phyloP scores from a whole-genome alignment of 768 basidiomycete species.

The Thelephora ganbajun region DNA sequence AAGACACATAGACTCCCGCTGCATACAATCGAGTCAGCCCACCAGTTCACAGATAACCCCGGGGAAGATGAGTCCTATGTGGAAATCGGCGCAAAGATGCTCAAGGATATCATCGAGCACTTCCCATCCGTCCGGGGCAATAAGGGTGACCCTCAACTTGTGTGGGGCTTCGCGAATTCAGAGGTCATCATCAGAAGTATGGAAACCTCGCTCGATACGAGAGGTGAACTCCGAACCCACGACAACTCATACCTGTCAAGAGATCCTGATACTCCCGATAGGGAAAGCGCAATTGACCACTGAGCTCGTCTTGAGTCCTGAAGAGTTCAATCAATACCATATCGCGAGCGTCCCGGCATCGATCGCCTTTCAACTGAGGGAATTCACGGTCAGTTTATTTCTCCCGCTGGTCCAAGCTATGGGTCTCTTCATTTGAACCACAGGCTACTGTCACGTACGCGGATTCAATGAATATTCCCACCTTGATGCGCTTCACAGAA shows the following conservation, averaged over 20 bases:
- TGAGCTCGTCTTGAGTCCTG: slow-evolving; percentile 60
- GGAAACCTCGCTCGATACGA: slow-evolving; percentile 50
- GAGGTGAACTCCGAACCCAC: slow-evolving; percentile 27
- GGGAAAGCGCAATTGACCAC: slow-evolving; percentile 56
- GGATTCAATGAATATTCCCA: slow-evolving; percentile 47
- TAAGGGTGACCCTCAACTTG: slow-evolving; percentile 63
- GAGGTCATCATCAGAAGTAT: slow-evolving; percentile 60
- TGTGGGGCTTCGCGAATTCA: slow-evolving; percentile 62
- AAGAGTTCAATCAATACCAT: slow-evolving; percentile 73
- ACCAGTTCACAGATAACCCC: slow-evolving; percentile 31
- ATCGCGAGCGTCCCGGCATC: slow-evolving; percentile 47
- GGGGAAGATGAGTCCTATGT: slow-evolving; percentile 48
- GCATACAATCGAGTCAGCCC: slow-evolving; percentile 37
- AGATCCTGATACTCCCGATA: slow-evolving; percentile 13
- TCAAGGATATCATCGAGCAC: slow-evolving; percentile 73
- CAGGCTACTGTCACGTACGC: slow-evolving; percentile 75
- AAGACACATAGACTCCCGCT: slow-evolving; percentile 71
- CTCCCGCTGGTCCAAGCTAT: neutral
- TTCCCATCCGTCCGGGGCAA: slow-evolving; percentile 51
- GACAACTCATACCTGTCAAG: neutral
- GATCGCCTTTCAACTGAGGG: slow-evolving; percentile 69
- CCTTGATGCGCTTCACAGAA: slow-evolving; percentile 67
- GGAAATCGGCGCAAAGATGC: slow-evolving; percentile 55
- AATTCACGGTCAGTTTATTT: slow-evolving; percentile 51
- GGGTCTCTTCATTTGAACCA: neutral